Conservation (phyloP, 1,139 yeast genomes). For the Groenewaldozyma auringiensis region DNA sequence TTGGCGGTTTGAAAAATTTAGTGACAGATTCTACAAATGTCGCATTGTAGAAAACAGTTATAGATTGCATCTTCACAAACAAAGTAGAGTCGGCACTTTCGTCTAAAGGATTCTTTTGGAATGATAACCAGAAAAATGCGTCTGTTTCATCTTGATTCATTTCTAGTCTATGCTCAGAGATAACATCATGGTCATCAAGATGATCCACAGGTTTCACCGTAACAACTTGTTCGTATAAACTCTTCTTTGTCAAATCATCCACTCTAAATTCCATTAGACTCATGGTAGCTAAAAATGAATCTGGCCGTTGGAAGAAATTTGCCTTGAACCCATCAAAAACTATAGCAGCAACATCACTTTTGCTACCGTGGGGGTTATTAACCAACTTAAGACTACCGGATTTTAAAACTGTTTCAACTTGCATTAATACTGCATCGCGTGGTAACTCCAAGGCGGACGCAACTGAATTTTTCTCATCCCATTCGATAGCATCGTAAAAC, state of each 20-base stretch:
- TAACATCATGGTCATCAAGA: slow-evolving; percentile 14
- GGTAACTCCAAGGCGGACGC: slow-evolving; percentile 58
- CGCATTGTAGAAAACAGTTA: slow-evolving; percentile 85
- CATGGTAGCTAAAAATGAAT: slow-evolving; percentile 64
- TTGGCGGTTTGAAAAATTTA: slow-evolving; percentile 78
- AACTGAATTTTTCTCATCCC: slow-evolving; percentile 58
- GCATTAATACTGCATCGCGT: slow-evolving; percentile 59
- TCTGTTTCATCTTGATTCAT: slow-evolving; percentile 20
- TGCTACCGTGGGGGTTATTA: slow-evolving; percentile 27
- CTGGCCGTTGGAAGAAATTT: slow-evolving; percentile 68
- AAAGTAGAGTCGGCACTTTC: slow-evolving; percentile 73
- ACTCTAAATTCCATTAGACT: slow-evolving; percentile 74
- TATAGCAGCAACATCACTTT: slow-evolving; percentile 58
- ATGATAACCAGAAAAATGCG: slow-evolving; percentile 76
- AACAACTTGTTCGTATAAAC: slow-evolving; percentile 79
- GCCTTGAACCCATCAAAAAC: slow-evolving; percentile 77
- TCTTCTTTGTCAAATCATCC: slow-evolving; percentile 72
- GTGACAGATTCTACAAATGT: slow-evolving; percentile 68
- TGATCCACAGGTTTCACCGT: slow-evolving; percentile 58
- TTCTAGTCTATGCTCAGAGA: slow-evolving; percentile 5
- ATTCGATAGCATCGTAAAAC: slow-evolving; percentile 87
- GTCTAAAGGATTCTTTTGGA: slow-evolving; percentile 82
- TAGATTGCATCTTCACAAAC: slow-evolving; percentile 68
- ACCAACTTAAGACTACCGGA: slow-evolving; percentile 71
- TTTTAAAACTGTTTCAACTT: slow-evolving; percentile 58